These are phyloP conservation scores for Apiospora phragmitis DNA, from an alignment of 2,329 filamentous ascomycete species.

Conservation along the genomic window DNA sequence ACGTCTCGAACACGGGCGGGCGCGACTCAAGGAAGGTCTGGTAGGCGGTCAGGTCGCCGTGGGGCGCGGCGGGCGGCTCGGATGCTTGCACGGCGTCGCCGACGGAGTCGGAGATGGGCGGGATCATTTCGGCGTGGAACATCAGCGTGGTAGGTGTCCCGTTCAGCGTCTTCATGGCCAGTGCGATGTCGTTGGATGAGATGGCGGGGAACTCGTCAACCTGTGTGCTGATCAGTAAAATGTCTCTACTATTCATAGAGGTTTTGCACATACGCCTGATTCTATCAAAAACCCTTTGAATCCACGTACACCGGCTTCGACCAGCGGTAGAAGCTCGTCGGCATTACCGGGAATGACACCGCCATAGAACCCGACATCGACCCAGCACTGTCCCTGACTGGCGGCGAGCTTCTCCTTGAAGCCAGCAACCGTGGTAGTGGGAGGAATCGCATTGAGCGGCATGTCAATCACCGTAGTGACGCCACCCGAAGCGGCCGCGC, in stretches of 20 bases:
- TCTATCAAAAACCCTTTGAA: constrained; percentile 99
- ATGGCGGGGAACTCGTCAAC: constrained; percentile 96
- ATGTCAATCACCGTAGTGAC: constrained; percentile 98
- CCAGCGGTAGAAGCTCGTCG: constrained; percentile 73
- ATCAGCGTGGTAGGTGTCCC: constrained; percentile 87
- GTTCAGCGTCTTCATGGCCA: constrained; percentile 79
- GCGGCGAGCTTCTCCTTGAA: constrained; percentile 85
- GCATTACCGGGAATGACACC: constrained; percentile 91
- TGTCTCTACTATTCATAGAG: not conserved
- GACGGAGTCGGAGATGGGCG: constrained; percentile 78
- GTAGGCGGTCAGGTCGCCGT: constrained; percentile 75
- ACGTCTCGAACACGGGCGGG: constrained; percentile 86
- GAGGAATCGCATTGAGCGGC: constrained; percentile 95
- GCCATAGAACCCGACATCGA: constrained; percentile 98
- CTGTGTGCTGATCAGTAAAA: constrained; percentile 42
- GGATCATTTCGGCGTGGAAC: constrained; percentile 99
- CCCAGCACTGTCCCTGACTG: constrained; percentile 88
- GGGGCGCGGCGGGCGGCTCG: constrained; percentile 67
- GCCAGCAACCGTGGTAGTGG: constrained; percentile 83
- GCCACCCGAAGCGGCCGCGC: constrained; percentile 90
- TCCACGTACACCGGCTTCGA: constrained; percentile 83
- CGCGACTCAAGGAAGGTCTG: constrained; percentile 89
- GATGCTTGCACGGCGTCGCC: constrained; percentile 75
- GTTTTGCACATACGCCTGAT: constrained; percentile 72
- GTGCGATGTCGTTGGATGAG: constrained; percentile 73